A percentile compares a stretch with the other conserved stretches of the same genome.
These are phyloP conservation scores for Lepiota venenata DNA, from an alignment of 768 basidiomycete species.

Conservation along the genomic window DNA sequence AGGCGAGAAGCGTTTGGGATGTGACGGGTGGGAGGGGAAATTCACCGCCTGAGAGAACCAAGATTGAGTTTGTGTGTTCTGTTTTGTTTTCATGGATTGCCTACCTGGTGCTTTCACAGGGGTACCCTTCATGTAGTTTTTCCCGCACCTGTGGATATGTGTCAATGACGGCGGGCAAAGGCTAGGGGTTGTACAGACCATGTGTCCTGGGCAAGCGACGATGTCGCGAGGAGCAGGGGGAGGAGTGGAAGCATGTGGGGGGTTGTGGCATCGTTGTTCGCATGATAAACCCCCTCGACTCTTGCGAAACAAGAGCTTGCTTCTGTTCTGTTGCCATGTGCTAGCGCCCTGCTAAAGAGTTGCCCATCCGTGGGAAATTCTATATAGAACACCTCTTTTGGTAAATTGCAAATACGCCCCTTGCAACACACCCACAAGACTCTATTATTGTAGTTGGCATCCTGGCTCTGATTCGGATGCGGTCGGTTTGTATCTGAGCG, in stretches of 20 bases:
- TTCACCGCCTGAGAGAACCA: constrained; percentile 34
- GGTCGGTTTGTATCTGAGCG: too few species aligned
- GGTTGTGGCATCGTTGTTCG: neutral
- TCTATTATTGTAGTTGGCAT: too few species aligned
- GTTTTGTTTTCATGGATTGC: neutral
- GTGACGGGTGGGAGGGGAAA: constrained; percentile 14
- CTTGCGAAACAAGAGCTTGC: too few species aligned
- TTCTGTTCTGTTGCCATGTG: too few species aligned
- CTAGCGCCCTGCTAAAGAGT: too few species aligned
- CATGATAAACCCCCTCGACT: too few species aligned
- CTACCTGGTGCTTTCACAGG: constrained; percentile 5
- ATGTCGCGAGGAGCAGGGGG: neutral
- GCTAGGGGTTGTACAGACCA: constrained; percentile 1
- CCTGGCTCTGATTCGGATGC: too few species aligned
- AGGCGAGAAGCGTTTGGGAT: constrained; percentile 41
- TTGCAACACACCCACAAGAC: too few species aligned
- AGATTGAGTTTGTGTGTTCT: neutral
- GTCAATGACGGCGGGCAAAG: neutral
- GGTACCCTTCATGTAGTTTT: constrained; percentile 12
- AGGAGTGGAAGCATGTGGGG: constrained; percentile 1
- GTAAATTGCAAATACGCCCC: too few species aligned
- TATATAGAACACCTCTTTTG: too few species aligned
- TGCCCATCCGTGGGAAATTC: too few species aligned
- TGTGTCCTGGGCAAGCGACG: constrained; percentile 3
- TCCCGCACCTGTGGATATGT: constrained; percentile 11